Percentiles rank a stretch among this genome's conserved stretches.
Evolutionary conservation across 306 rosid species (phyloP).

Genomic region (Dalbergia oliveri): DNA sequence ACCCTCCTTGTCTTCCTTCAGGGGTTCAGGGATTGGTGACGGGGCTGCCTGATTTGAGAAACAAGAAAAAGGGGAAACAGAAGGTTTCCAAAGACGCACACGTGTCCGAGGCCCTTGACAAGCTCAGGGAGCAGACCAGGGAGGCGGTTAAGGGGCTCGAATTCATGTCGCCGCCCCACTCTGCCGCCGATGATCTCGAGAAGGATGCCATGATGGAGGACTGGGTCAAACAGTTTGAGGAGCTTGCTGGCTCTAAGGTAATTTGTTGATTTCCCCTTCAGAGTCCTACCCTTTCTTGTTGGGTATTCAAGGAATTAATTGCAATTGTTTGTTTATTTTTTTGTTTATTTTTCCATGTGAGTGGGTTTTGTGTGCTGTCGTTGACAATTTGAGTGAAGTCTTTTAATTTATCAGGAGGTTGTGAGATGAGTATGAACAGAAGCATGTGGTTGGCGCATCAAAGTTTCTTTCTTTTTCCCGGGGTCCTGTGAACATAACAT

Average conservation of each 20-base stretch:
- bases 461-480: not conserved
- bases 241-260: conserved; percentile 87
- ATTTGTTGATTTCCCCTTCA: not conserved
- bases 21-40: conserved; percentile 86
- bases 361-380: not conserved
- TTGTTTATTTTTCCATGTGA: too few species aligned
- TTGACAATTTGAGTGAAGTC: not conserved
- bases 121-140: conserved; percentile 83
- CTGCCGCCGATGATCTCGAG: conserved; percentile 56
- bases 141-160: conserved; percentile 88
- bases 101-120: conserved; percentile 81
- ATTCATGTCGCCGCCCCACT: conserved; percentile 51
- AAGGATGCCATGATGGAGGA: conserved; percentile 81
- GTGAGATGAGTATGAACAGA: not conserved
- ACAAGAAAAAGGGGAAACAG: conserved; percentile 82
- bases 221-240: conserved; percentile 97
- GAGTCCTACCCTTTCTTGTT: not conserved
- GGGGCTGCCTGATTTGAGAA: conserved; percentile 84
- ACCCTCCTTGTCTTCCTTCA: conserved; percentile 55
- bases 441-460: too few species aligned
- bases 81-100: conserved; percentile 76
- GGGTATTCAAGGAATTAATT: not conserved
- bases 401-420: not conserved
- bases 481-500: not conserved
- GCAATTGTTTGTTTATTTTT: too few species aligned